Conservation (phyloP, 805 yeast species). For the Metschnikowia reukaufii region DNA sequence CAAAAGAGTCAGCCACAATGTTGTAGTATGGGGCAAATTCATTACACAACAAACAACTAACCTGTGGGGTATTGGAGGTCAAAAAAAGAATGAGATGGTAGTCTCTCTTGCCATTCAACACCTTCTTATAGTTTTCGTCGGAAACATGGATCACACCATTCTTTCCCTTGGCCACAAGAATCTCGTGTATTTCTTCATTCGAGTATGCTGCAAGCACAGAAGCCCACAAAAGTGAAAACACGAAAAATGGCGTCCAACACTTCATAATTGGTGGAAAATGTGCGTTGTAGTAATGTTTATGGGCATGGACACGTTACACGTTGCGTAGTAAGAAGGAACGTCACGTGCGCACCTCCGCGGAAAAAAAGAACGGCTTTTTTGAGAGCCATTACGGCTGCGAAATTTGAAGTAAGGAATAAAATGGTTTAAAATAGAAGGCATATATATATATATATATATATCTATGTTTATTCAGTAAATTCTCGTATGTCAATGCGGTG, state of each 20-base stretch:
- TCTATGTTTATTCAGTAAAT: background rate
- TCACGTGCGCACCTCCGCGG: conserved; percentile 8
- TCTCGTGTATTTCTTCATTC: conserved; percentile 14
- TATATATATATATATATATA: too few species aligned
- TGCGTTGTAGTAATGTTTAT: background rate
- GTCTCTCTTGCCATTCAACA: conserved; percentile 66
- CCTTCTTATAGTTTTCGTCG: conserved; percentile 57
- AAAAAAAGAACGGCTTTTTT: too few species aligned
- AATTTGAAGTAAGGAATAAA: background rate
- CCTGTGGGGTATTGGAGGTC: conserved; percentile 70
- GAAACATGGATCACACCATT: conserved; percentile 34
- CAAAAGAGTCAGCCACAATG: conserved; percentile 57
- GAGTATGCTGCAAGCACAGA: conserved; percentile 18
- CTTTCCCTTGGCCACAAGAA: conserved; percentile 15
- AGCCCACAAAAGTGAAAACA: conserved; percentile 16
- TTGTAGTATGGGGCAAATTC: conserved; percentile 67
- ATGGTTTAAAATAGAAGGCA: background rate
- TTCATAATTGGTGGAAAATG: conserved; percentile 4
- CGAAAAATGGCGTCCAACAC: conserved; percentile 15
- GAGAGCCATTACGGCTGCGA: background rate
- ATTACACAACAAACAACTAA: conserved; percentile 76
- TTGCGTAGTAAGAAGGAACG: background rate
- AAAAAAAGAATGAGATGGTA: conserved; percentile 63
- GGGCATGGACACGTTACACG: conserved; percentile 5
- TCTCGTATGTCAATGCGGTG: conserved; percentile 5